phyloP scores from a whole-genome alignment of 495 filamentous ascomycete species.

The Pyronema domesticum region DNA sequence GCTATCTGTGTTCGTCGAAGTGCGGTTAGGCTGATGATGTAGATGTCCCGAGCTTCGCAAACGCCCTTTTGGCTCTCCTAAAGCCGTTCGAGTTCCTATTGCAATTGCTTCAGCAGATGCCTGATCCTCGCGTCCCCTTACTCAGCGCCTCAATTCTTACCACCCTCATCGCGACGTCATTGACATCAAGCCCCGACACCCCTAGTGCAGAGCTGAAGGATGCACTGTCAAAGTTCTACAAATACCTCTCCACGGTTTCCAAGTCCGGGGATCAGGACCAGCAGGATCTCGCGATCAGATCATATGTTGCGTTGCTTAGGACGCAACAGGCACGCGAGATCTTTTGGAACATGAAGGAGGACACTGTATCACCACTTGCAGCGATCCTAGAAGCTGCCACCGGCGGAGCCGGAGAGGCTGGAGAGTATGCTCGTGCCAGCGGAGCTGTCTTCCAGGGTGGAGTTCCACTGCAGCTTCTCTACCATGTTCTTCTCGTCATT shows the following conservation, averaged over 20 bases:
- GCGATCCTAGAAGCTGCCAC: slow-evolving; percentile 67
- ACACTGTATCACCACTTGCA: slow-evolving; percentile 66
- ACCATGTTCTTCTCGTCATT: slow-evolving; percentile 76
- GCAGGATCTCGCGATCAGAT: slow-evolving; percentile 87
- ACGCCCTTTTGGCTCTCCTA: slow-evolving; percentile 62
- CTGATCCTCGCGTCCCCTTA: slow-evolving; percentile 74
- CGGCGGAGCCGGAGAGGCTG: slow-evolving; percentile 33
- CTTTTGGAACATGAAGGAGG: slow-evolving; percentile 74
- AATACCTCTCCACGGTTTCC: slow-evolving; percentile 56
- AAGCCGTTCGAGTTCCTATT: slow-evolving; percentile 73
- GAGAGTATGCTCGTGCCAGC: slow-evolving; percentile 44
- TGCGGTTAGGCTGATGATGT: neutral
- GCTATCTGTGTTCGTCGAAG: neutral
- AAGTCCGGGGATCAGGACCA: slow-evolving; percentile 70
- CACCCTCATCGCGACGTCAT: slow-evolving; percentile 55
- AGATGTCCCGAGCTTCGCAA: slow-evolving; percentile 64
- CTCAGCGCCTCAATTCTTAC: slow-evolving; percentile 78
- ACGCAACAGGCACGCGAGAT: slow-evolving; percentile 53
- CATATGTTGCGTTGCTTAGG: slow-evolving; percentile 74
- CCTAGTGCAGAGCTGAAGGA: slow-evolving; percentile 35
- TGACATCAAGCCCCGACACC: slow-evolving; percentile 38
- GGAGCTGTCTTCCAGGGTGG: slow-evolving; percentile 51
- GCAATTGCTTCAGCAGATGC: slow-evolving; percentile 44
- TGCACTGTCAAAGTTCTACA: slow-evolving; percentile 74
- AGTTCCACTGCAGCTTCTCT: slow-evolving; percentile 82